A percentile compares a stretch with the other conserved stretches of the same genome.
phyloP scores from a whole-genome alignment of 2,329 filamentous ascomycete genomes.

The Niveomyces coronatus region DNA sequence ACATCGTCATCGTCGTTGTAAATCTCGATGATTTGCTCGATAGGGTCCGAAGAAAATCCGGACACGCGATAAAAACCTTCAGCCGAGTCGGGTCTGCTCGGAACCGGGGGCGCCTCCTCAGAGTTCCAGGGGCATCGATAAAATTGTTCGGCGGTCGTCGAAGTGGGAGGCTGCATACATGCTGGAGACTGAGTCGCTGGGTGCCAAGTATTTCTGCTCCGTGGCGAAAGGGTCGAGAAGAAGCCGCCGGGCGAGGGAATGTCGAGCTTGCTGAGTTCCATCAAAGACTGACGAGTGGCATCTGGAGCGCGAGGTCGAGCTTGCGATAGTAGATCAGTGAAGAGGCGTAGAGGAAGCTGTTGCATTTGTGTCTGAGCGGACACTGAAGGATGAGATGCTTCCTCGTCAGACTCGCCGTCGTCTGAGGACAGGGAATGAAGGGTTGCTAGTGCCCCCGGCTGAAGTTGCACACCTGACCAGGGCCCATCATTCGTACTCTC shows the following conservation, averaged over 20 bases:
- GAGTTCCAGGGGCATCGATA: slow-evolving; percentile 73
- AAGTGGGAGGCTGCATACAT: slow-evolving; percentile 57
- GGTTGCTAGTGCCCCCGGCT: slow-evolving; percentile 70
- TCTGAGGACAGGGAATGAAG: slow-evolving; percentile 60
- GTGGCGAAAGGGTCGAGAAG: slow-evolving; percentile 73
- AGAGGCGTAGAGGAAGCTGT: slow-evolving; percentile 39
- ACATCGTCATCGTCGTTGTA: slow-evolving; percentile 35
- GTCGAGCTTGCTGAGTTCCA: slow-evolving; percentile 69
- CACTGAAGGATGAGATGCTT: slow-evolving; percentile 33
- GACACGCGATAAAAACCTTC: slow-evolving; percentile 29
- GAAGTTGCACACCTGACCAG: slow-evolving; percentile 66
- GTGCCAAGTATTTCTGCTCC: slow-evolving; percentile 75
- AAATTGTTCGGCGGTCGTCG: slow-evolving; percentile 84
- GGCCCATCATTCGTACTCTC: slow-evolving; percentile 45
- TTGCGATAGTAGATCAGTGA: slow-evolving; percentile 29
- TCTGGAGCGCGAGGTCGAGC: slow-evolving; percentile 19
- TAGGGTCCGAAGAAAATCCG: slow-evolving; percentile 32
- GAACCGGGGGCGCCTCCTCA: slow-evolving; percentile 27
- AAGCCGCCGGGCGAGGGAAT: slow-evolving; percentile 89
- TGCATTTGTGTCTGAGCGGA: slow-evolving; percentile 36
- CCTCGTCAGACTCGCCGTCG: slow-evolving; percentile 52
- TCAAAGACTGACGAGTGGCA: slow-evolving; percentile 43
- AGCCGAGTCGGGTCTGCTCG: slow-evolving; percentile 25
- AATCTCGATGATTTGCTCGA: slow-evolving; percentile 60
- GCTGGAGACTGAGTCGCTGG: slow-evolving; percentile 44